Evolutionary conservation across 768 basidiomycete genomes (phyloP).

Genomic region (Rhodotorula diobovata): DNA sequence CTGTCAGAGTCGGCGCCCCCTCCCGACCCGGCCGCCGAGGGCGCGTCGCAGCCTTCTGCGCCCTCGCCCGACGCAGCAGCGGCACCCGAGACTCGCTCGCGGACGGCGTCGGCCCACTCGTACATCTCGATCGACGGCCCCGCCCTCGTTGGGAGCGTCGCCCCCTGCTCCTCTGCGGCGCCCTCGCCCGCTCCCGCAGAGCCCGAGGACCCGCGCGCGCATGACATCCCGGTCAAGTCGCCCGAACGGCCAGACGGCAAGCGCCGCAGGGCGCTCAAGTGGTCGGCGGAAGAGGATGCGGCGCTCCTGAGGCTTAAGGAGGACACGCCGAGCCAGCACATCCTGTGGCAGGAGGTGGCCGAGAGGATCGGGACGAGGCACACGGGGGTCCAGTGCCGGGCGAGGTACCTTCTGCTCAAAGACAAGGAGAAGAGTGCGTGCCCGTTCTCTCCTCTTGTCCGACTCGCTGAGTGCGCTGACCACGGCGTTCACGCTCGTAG

Average conservation of each 20-base stretch:
- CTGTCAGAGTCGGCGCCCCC: background rate
- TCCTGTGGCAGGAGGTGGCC: background rate
- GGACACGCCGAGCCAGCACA: background rate
- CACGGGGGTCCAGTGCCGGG: background rate
- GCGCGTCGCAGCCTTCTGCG: background rate
- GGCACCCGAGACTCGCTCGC: background rate
- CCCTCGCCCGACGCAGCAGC: too few relatives aligned
- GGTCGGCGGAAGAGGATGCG: background rate
- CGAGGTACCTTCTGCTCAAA: background rate
- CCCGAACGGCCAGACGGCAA: background rate
- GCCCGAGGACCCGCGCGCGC: background rate
- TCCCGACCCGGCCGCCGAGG: background rate
- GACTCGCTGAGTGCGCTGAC: background rate
- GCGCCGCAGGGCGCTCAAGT: background rate
- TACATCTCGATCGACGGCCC: background rate
- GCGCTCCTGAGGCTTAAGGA: background rate
- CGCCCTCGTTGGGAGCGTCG: too few relatives aligned
- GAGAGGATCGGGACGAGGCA: background rate
- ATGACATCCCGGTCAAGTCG: background rate
- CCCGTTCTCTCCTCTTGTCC: background rate
- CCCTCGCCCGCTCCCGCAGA: too few relatives aligned
- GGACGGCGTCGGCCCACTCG: background rate
- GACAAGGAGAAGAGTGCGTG: conserved; percentile 5
- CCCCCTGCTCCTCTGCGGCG: too few relatives aligned
- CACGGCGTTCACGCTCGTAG: background rate